Evolutionary conservation across 345 rosid genomes (phyloP), one percentile per base, ranked within the genome.

Genomic region (Hirschfeldia incana): DNA sequence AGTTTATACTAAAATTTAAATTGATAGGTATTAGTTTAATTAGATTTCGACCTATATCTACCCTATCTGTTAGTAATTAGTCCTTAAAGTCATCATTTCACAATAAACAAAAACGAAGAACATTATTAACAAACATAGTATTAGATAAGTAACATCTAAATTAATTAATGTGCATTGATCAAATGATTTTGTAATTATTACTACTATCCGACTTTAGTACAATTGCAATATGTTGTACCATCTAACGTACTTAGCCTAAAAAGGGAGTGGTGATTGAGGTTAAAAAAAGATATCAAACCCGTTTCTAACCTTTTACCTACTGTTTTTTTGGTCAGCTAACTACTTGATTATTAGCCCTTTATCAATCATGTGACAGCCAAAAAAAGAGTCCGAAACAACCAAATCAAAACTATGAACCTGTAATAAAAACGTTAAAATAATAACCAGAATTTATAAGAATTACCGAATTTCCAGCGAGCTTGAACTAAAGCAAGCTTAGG

Each of bases 401-500:
- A 81, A 81, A 77, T 72, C 11, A 72, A 76, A 77, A 73, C 58
- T 46, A 46, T 4, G 16, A 0, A 46, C 5, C 53, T 13, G 1
- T 46, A 12, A 46, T 11, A 46, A 2, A 36, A 3, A 44, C 11
- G 12, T 2, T 2, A 1, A 1, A 44, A 44, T 44, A 44, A 44
- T 44, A 44, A 44, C 5, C 51, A 44, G 51, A 44, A 3, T 11
- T 44, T 44, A 9, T 42, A 49, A 69, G 8, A 69, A 15, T 77
- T 87, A 94, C 99, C 99, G 79, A 92, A 95, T 88, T 90, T 90
- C 99, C 99, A 95, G 39, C 99, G 99, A 84, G 97, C 76, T 81
- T 95, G 99, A 69, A 93, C 96, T 36, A 95, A 86, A 74, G 87
- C 98, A 68, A 94, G 49, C 64, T 89, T 76, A 0, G 97, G 93